Evolutionary conservation across 2,329 filamentous ascomycete species (phyloP), one percentile per base, ranked within the genome.

Genomic region (Cucurbitaria berberidis): DNA sequence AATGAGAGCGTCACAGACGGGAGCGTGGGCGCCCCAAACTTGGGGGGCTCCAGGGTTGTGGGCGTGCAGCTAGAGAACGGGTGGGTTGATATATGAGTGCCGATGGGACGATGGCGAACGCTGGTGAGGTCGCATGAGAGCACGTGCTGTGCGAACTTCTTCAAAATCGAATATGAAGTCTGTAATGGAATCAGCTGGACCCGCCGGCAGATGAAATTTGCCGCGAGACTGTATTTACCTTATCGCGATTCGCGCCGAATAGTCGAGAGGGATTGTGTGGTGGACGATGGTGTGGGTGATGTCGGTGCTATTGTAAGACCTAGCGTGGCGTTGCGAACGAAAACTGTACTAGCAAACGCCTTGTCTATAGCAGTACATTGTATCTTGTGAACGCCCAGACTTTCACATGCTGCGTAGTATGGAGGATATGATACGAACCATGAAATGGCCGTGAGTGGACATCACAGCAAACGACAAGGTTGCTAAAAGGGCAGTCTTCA

Each of bases 1-100:
- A 67, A 67, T 68, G 57, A 63, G 62, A 66, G 48, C 51, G 53
- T 53, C 39, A 50, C 55, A 53, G 61, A 59, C 51, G 53, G 55
- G 49, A 61, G 65, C 65, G 63, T 68, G 65, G 63, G 52, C 63
- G 46, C 56, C 56, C 57, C 48, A 44, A 52, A 46, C 55, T 53
- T 39, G 49, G 45, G 53, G 57, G 54, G 51, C 41, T 61, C 47
- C 43, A 58, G 46, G 39, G 21, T 48, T 32, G 47, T 49, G 53
- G 29, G 45, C 30, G 32, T 36, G 24, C 48, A 44, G 39, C 34
- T 51, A 11, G 29, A 48, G 61, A 66, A 64, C 59, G 36, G 40
- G 53, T 58, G 61, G 61, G 49, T 40, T 53, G 36, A 11, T 19
- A 42, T 45, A 24, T 29, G 13, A 27, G 38, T 22, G 24, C 26